These are phyloP conservation scores for Brasenia schreberi DNA, from an alignment of 164 flowering plant species.

Conservation along the genomic window DNA sequence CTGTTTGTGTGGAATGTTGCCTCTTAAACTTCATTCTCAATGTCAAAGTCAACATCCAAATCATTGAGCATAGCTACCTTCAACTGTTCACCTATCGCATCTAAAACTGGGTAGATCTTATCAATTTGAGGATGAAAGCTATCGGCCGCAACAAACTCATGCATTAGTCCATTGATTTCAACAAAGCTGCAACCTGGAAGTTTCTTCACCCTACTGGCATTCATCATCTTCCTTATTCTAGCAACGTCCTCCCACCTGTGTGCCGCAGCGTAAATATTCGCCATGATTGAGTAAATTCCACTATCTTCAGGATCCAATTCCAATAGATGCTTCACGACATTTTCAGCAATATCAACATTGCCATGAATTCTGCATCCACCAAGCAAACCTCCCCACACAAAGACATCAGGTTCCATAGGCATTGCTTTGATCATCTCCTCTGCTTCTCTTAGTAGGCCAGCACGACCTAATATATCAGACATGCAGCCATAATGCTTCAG, in stretches of 20 bases:
- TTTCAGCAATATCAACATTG: conserved; percentile 49
- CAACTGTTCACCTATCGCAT: conserved; percentile 23
- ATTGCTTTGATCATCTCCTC: conserved; percentile 43
- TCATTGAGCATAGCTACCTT: conserved; percentile 1
- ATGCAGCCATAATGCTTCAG: conserved; percentile 77
- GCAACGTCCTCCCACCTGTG: conserved; percentile 58
- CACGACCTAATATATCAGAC: conserved; percentile 73
- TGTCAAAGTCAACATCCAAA: background rate
- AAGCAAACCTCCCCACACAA: conserved; percentile 74
- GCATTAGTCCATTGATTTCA: conserved; percentile 23
- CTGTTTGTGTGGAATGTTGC: too few species aligned
- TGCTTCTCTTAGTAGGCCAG: conserved; percentile 57
- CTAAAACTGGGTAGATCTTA: conserved; percentile 27
- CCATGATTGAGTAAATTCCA: conserved; percentile 63
- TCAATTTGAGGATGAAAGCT: conserved; percentile 28
- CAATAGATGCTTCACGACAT: conserved; percentile 47
- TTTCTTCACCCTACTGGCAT: conserved; percentile 29
- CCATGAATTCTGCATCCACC: conserved; percentile 73
- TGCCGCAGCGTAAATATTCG: conserved; percentile 42
- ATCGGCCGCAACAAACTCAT: conserved; percentile 52
- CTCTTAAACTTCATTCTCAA: background rate
- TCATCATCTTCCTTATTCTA: conserved; percentile 33
- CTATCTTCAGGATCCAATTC: conserved; percentile 55
- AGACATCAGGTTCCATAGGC: conserved; percentile 59
- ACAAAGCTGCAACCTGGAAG: conserved; percentile 47